phyloP scores from a whole-genome alignment of 257 asterid genomes.

The Catharanthus roseus region DNA sequence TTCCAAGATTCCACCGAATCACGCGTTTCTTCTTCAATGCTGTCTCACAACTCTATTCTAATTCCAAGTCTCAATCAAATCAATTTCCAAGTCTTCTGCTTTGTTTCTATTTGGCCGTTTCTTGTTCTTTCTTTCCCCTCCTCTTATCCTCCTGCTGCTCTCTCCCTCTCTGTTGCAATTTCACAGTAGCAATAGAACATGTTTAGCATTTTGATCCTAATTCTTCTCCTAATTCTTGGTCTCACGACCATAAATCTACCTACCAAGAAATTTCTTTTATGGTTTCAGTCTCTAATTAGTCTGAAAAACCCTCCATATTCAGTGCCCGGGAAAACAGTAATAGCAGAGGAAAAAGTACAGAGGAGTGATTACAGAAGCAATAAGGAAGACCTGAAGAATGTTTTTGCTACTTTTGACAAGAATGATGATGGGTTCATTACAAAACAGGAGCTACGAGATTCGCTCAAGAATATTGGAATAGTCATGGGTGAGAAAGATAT shows the following conservation, averaged over 20 bases:
- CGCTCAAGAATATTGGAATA: constrained; percentile 64
- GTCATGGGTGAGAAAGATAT: constrained; percentile 51
- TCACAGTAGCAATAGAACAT: constrained; percentile 9
- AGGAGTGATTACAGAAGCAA: constrained; percentile 3
- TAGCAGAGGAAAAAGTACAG: constrained; percentile 1
- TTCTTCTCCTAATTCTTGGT: constrained; percentile 48
- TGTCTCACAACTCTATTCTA: neutral
- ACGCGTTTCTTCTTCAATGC: constrained; percentile 42
- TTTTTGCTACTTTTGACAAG: constrained; percentile 79
- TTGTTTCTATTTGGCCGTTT: neutral
- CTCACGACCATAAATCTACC: constrained; percentile 35
- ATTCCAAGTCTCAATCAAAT: too few relatives aligned
- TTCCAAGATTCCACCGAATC: constrained; percentile 20
- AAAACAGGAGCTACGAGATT: constrained; percentile 52
- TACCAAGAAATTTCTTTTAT: constrained; percentile 29
- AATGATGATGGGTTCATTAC: constrained; percentile 74
- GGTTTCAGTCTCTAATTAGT: constrained; percentile 21
- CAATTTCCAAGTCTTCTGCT: neutral
- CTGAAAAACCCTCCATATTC: constrained; percentile 9
- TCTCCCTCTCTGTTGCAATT: constrained; percentile 15
- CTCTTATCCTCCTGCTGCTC: too few relatives aligned
- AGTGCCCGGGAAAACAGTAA: neutral
- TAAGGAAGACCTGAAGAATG: constrained; percentile 28
- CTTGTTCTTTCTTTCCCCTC: neutral
- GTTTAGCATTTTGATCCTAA: constrained; percentile 40